Base-by-base conservation (phyloP, 306 rosid genomes). In the Cajanus cajan region DNA sequence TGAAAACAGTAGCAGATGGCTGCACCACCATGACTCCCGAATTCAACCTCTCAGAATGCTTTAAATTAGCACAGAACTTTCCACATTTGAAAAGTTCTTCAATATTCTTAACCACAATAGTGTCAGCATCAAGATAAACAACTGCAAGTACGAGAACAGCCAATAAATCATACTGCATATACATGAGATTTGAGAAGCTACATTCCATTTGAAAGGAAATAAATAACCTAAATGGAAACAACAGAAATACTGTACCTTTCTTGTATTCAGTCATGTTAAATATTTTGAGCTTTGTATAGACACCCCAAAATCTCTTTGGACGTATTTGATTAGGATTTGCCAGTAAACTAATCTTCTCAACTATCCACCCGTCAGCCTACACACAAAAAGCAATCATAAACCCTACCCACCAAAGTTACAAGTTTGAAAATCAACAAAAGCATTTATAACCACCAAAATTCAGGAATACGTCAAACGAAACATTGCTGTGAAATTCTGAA, bases 341-440 rank as follows among this genome's bases (percentile, higher is more conserved):
- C 87, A 96, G 76, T 61, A 96, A 88, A 85, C 87, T 96, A 79
- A 96, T 96, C 92, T 87, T 93, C 91, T 90, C 89, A 82, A 96
- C 89, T 83, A 88, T 89, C 99, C 99, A 96, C 34, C 99, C 99
- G 76, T 93, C 98, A 82, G 98, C 98, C 99, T 96, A 86, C 58
- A 85, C 33, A 80, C 41, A 77, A 47, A 36, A 64, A 58, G 0
- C 51, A 52, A 57, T 48, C 43, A 41, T 33, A 77, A 76, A 52
- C 69, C 75, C 12, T 43, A 74, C 28, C 67, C 55, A 78, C 19
- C 18, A 54, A 50, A 21, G 7, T 22, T 19, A 63, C 16, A 7
- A 28, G 4, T 57, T 59, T 6, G 1, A 54, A 65, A 52, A 25
- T 15, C 9, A 24, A 59, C 5, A 8, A 19, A 44, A 19, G 8